These are phyloP conservation scores for Mycosarcoma mackinlayi DNA, from an alignment of 1,284 basidiomycete genomes.

Conservation along the genomic window DNA sequence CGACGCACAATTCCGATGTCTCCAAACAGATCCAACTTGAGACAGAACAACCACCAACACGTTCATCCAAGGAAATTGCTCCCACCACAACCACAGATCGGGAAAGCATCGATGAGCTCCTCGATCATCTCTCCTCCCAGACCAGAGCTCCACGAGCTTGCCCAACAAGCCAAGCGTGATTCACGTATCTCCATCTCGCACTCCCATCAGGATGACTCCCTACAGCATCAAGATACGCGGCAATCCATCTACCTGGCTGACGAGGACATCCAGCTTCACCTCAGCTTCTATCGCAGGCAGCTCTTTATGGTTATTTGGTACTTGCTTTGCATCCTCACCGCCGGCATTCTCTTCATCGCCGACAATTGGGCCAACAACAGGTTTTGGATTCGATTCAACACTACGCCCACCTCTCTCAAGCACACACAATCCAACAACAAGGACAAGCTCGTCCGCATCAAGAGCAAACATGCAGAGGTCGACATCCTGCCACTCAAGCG, in stretches of 20 bases:
- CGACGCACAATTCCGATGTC: conserved; percentile 16
- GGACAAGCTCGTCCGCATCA: conserved; percentile 37
- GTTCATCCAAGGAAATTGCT: conserved; percentile 15
- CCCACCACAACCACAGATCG: conserved; percentile 8
- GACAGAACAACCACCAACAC: background rate
- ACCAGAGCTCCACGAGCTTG: conserved; percentile 25
- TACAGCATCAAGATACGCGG: background rate
- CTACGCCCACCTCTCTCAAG: conserved; percentile 9
- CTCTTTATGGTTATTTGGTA: conserved; percentile 40
- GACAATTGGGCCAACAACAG: conserved; percentile 47
- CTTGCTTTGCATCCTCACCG: conserved; percentile 36
- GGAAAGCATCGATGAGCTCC: conserved; percentile 15
- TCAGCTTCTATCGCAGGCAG: conserved; percentile 39
- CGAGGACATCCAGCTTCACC: conserved; percentile 49
- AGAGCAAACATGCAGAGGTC: conserved; percentile 45
- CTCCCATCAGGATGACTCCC: background rate
- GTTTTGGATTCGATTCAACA: conserved; percentile 47
- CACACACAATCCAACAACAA: conserved; percentile 1
- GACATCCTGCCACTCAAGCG: conserved; percentile 44
- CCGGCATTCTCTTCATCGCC: conserved; percentile 41
- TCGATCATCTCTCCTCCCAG: conserved; percentile 34
- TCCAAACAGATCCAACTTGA: conserved; percentile 11
- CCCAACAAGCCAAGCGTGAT: conserved; percentile 20
- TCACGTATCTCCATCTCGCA: conserved; percentile 21
- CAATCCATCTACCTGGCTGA: conserved; percentile 48